A percentile compares a stretch with the other conserved stretches of the same genome.
These are phyloP conservation scores for Xylariaceae sp. DNA, from an alignment of 2,329 filamentous ascomycete genomes.

Conservation along the genomic window DNA sequence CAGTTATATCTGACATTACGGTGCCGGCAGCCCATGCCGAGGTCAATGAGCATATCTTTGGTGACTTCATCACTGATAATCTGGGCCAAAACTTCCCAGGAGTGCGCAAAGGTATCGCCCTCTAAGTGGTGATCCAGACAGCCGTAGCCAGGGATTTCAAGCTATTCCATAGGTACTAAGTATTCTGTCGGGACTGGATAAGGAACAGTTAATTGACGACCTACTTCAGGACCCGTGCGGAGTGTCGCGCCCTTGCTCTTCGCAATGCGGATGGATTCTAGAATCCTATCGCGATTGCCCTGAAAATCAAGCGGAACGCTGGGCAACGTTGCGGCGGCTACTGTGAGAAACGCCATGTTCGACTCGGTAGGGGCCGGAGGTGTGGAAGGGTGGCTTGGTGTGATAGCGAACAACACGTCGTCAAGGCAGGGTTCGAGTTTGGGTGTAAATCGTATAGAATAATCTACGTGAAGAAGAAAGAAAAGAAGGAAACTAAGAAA, in stretches of 20 bases:
- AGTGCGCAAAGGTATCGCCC: slow-evolving; percentile 15
- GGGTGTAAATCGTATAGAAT: too few relatives aligned
- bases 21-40: slow-evolving; percentile 11
- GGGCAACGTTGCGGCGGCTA: slow-evolving; percentile 36
- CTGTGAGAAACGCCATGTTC: slow-evolving; percentile 32
- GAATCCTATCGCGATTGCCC: slow-evolving; percentile 60
- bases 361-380: too few relatives aligned
- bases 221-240: slow-evolving; percentile 13
- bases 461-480: too few relatives aligned
- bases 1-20: slow-evolving; percentile 15
- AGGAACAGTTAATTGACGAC: too few relatives aligned
- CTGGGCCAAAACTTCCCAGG: slow-evolving; percentile 13
- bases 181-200: too few relatives aligned
- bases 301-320: slow-evolving; percentile 54
- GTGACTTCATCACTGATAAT: slow-evolving; percentile 14
- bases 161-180: not conserved
- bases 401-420: too few relatives aligned
- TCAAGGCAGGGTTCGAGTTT: too few relatives aligned
- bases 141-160: slow-evolving; percentile 13
- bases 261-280: slow-evolving; percentile 56
- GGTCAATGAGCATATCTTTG: slow-evolving; percentile 17
- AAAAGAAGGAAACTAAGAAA: too few relatives aligned
- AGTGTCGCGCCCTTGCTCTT: slow-evolving; percentile 40
- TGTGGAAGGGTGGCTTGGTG: too few relatives aligned
- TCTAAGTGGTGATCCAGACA: slow-evolving; percentile 11